These are phyloP conservation scores for Aquilaria yunnanensis DNA, from an alignment of 345 rosid genomes.

Conservation along the genomic window DNA sequence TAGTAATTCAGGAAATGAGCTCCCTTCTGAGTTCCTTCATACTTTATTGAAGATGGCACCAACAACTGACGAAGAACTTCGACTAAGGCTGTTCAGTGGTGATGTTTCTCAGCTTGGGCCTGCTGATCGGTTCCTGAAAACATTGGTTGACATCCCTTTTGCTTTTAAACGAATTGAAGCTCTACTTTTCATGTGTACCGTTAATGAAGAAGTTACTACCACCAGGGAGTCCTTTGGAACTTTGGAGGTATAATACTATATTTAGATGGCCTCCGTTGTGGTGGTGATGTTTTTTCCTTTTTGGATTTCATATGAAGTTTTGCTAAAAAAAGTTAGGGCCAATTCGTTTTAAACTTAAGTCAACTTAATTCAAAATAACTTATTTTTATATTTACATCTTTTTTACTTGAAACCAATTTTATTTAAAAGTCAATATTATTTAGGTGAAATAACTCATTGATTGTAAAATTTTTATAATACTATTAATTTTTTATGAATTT, in stretches of 20 bases:
- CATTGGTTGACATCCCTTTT: constrained; percentile 75
- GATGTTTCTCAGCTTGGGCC: constrained; percentile 78
- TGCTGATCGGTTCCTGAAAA: constrained; percentile 92
- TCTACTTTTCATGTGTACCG: constrained; percentile 77
- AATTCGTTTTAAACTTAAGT: too few species aligned
- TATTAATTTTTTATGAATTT: too few species aligned
- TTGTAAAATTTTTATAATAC: too few species aligned
- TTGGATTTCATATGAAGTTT: too few species aligned
- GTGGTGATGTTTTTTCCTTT: not conserved
- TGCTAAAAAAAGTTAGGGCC: too few species aligned
- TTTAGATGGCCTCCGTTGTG: constrained; percentile 11
- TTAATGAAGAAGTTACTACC: constrained; percentile 66
- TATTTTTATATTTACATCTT: too few species aligned
- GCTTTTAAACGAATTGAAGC: constrained; percentile 86
- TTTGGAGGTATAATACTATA: constrained; percentile 52
- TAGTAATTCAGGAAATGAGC: constrained; percentile 72
- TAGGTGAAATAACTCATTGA: too few species aligned
- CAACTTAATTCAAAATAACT: too few species aligned
- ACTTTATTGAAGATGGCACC: constrained; percentile 94
- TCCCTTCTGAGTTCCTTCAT: constrained; percentile 77
- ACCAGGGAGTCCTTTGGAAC: constrained; percentile 70
- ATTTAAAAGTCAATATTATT: too few species aligned
- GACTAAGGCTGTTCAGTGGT: constrained; percentile 81
- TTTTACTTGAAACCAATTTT: too few species aligned
- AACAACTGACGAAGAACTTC: constrained; percentile 88